Base-by-base conservation (phyloP, 2,329 filamentous ascomycete genomes). In the Monosporascus sp. region DNA sequence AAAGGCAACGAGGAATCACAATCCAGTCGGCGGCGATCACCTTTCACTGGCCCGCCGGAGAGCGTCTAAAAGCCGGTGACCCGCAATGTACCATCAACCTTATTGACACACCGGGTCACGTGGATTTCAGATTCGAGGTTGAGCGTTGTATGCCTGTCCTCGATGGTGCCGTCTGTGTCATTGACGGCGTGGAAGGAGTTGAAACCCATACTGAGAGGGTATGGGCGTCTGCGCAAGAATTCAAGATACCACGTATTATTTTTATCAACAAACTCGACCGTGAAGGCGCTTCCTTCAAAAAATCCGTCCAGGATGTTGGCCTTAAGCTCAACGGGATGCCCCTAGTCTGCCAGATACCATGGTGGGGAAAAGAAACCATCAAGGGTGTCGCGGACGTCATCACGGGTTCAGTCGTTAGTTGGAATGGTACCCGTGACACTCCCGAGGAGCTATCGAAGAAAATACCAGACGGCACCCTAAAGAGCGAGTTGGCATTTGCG, bases 181-280 rank as follows among this genome's bases (percentile, higher is more conserved):
- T 96, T 7, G 91, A 96, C 67, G 91, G 89, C 0, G 91, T 96
- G 38, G 91, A 93, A 56, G 91, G 91, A 1, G 94, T 99, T 22
- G 94, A 99, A 71, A 93, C 94, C 1, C 94, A 97, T 68, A 97
- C 94, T 0, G 94, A 99, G 68, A 87, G 96, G 63, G 94, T 99
- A 3, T 99, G 94, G 94, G 80, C 82, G 16, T 94, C 96, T 58
- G 92, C 94, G 7, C 89, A 88, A 50, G 84, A 86, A 46, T 96
- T 96, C 67, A 79, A 78, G 22, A 96, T 97, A 41, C 94, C 94
- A 0, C 81, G 91, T 35, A 82, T 94, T 52, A 78, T 91, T 48
- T 93, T 86, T 59, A 80, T 94, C 63, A 95, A 95, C 72, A 95
- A 95, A 69, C 80, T 94, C 2, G 90, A 95, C 67, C 84, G 90